These are phyloP conservation scores for Ilyonectria robusta DNA, from an alignment of 2,329 filamentous ascomycete genomes.

Conservation along the genomic window DNA sequence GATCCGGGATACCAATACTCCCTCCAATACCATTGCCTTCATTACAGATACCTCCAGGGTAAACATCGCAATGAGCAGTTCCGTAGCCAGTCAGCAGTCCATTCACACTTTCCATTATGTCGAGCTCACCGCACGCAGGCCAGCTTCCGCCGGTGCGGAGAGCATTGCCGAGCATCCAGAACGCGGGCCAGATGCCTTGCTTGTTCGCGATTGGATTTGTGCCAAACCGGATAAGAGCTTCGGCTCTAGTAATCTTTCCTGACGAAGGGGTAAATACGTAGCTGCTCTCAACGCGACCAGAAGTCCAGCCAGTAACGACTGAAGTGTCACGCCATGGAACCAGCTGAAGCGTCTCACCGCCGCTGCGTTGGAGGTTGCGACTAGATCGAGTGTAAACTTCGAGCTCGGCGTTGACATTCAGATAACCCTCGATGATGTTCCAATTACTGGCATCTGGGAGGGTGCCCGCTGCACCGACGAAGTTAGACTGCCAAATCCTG, in stretches of 20 bases:
- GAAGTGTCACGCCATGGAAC: constrained; percentile 57
- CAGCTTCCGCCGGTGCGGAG: constrained; percentile 40
- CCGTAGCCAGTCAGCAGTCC: constrained; percentile 19
- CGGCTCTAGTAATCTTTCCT: constrained; percentile 56
- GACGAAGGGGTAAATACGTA: constrained; percentile 60
- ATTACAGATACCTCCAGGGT: constrained; percentile 60
- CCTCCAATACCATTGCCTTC: constrained; percentile 59
- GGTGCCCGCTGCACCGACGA: constrained; percentile 55
- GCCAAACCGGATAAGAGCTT: constrained; percentile 53
- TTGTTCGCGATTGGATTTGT: constrained; percentile 56
- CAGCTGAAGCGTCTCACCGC: constrained; percentile 63
- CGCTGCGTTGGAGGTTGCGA: constrained; percentile 63
- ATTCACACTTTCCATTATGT: constrained; percentile 42
- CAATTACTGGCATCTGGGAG: constrained; percentile 57
- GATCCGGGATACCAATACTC: constrained; percentile 53
- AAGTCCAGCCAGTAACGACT: constrained; percentile 60
- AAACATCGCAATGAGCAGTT: constrained; percentile 39
- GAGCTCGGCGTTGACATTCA: constrained; percentile 63
- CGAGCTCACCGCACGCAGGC: constrained; percentile 42
- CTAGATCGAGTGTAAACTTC: constrained; percentile 61
- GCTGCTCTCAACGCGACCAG: constrained; percentile 63
- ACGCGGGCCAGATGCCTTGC: constrained; percentile 57
- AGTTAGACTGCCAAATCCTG: constrained; percentile 61
- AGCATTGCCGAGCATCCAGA: constrained; percentile 44
- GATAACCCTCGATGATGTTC: constrained; percentile 58